These are phyloP conservation scores for Mucor saturninus DNA, from an alignment of 371 early-diverging fungal species.

Conservation along the genomic window DNA sequence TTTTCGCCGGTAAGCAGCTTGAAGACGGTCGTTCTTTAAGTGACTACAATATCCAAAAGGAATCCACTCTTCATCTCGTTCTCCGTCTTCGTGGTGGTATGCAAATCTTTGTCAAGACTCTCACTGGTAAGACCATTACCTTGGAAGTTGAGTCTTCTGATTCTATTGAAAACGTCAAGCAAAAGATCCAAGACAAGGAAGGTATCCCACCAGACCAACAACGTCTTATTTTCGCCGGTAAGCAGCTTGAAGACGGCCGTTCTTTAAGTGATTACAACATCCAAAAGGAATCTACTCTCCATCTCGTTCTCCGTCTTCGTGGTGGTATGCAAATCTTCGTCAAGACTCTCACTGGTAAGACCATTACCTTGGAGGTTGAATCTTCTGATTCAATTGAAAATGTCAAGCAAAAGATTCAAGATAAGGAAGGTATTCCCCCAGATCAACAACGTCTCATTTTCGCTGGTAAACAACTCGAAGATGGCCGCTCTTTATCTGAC, in stretches of 20 bases:
- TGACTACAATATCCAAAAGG: slow-evolving; percentile 87
- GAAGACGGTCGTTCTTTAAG: slow-evolving; percentile 93
- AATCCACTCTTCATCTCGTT: slow-evolving; percentile 96
- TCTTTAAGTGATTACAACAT: slow-evolving; percentile 80
- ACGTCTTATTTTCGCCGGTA: slow-evolving; percentile 98
- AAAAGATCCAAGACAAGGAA: slow-evolving; percentile 98
- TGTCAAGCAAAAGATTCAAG: slow-evolving; percentile 98
- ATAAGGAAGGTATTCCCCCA: slow-evolving; percentile 97
- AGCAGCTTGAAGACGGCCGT: slow-evolving; percentile 97
- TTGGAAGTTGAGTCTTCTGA: slow-evolving; percentile 96
- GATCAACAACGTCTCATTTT: slow-evolving; percentile 99
- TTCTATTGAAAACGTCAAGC: slow-evolving; percentile 93
- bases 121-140: slow-evolving; percentile 98
- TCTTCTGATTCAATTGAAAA: slow-evolving; percentile 89
- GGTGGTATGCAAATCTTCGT: slow-evolving; percentile 92
- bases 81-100: slow-evolving; percentile 90
- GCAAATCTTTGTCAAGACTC: slow-evolving; percentile 98
- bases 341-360: slow-evolving; percentile 99
- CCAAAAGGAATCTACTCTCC: slow-evolving; percentile 95
- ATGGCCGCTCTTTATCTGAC: slow-evolving; percentile 88
- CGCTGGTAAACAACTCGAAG: slow-evolving; percentile 98
- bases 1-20: slow-evolving; percentile 99
- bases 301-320: slow-evolving; percentile 95
- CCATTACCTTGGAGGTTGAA: slow-evolving; percentile 98
- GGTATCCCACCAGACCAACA: slow-evolving; percentile 99